Conservation (phyloP, 2,329 filamentous ascomycete genomes). For the Metarhizium brunneum region DNA sequence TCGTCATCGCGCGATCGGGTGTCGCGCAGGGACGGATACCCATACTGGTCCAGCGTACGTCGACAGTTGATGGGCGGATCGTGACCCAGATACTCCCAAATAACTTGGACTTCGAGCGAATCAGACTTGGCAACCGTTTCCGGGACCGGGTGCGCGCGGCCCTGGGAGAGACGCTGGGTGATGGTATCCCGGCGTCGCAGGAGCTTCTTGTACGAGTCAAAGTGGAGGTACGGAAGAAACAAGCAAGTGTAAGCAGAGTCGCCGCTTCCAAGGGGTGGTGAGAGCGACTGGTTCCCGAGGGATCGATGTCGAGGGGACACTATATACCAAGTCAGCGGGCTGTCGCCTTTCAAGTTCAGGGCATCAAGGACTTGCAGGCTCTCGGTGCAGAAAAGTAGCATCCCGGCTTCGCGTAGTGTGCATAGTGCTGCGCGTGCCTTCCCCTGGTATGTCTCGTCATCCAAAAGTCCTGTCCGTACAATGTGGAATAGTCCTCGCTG, state of each 20-base stretch:
- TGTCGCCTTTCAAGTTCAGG: background rate
- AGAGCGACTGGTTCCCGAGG: constrained; percentile 17
- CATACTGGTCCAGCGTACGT: constrained; percentile 54
- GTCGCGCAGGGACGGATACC: constrained; percentile 51
- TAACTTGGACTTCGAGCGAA: constrained; percentile 47
- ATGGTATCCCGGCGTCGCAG: constrained; percentile 47
- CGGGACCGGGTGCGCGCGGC: constrained; percentile 46
- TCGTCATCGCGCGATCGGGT: constrained; percentile 54
- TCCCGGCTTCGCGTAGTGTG: constrained; percentile 38
- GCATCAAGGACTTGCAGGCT: constrained; percentile 17
- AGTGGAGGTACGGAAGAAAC: constrained; percentile 53
- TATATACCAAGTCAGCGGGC: constrained; percentile 6
- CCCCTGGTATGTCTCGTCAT: constrained; percentile 37
- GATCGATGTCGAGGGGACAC: constrained; percentile 27
- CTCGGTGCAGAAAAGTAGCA: constrained; percentile 35
- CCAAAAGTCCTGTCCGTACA: constrained; percentile 41
- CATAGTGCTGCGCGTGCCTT: constrained; percentile 39
- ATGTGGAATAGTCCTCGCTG: constrained; percentile 25
- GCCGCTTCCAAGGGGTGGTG: constrained; percentile 14
- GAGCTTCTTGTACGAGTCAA: constrained; percentile 52
- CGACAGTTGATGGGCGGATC: constrained; percentile 54
- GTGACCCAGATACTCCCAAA: constrained; percentile 53
- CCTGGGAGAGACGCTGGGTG: constrained; percentile 39
- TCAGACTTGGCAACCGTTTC: constrained; percentile 42
- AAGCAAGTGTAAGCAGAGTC: constrained; percentile 35